Evolutionary conservation across 805 yeast species (phyloP).

Genomic region (Lipomyces lipofer): DNA sequence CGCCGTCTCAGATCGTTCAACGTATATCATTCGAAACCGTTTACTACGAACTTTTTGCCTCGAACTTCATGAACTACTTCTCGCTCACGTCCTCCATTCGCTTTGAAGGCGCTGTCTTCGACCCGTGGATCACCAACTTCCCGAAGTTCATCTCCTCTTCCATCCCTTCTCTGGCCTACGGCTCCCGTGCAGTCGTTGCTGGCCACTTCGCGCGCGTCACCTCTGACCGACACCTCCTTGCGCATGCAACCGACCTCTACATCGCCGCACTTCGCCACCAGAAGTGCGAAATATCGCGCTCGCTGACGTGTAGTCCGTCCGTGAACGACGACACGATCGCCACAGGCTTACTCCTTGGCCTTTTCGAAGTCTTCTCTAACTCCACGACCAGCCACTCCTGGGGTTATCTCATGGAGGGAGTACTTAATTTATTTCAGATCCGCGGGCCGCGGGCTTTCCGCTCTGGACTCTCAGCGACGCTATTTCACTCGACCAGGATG

Average conservation of each 20-base stretch:
- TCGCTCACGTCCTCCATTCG: neutral
- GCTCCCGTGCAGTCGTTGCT: neutral
- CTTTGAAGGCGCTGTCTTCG: neutral
- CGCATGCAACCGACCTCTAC: neutral
- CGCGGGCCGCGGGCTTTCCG: constrained; percentile 6
- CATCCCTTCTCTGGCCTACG: neutral
- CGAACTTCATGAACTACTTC: constrained; percentile 1
- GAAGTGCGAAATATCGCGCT: neutral
- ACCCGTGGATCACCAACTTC: neutral
- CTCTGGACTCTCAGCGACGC: neutral
- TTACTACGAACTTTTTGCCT: neutral
- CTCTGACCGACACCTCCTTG: neutral
- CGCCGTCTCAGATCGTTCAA: neutral
- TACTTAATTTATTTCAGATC: neutral
- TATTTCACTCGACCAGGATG: constrained; percentile 3
- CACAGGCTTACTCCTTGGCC: constrained; percentile 1
- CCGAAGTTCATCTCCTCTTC: neutral
- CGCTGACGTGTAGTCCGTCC: neutral
- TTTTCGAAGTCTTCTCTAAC: constrained; percentile 2
- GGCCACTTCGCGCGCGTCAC: neutral
- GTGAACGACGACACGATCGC: constrained; percentile 1
- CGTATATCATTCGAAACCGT: neutral
- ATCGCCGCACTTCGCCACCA: neutral
- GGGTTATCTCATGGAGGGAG: constrained; percentile 1
- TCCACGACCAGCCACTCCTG: neutral